These are phyloP conservation scores for Xylariales sp. DNA, from an alignment of 2,329 filamentous ascomycete genomes.

Conservation along the genomic window DNA sequence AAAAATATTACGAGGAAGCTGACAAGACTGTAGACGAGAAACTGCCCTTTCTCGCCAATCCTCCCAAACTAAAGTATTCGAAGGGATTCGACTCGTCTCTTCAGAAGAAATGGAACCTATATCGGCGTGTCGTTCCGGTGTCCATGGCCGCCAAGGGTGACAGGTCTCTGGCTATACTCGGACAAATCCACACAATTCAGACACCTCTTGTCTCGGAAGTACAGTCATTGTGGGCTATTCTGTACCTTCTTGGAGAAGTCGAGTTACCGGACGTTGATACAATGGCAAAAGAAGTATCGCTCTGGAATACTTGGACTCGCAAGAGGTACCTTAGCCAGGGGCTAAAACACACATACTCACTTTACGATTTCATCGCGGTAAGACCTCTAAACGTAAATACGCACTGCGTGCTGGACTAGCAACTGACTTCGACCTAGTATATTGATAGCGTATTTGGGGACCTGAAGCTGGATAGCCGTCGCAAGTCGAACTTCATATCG, in stretches of 20 bases:
- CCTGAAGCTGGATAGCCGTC: constrained; percentile 45
- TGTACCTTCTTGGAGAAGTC: constrained; percentile 48
- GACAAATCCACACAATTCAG: constrained; percentile 48
- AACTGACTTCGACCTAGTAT: constrained; percentile 41
- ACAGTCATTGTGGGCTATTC: constrained; percentile 50
- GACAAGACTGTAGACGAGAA: constrained; percentile 42
- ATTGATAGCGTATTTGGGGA: constrained; percentile 49
- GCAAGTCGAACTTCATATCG: constrained; percentile 48
- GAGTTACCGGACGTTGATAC: constrained; percentile 45
- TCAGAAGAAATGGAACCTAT: constrained; percentile 44
- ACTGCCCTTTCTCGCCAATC: constrained; percentile 43
- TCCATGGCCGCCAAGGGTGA: constrained; percentile 44
- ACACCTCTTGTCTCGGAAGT: constrained; percentile 49
- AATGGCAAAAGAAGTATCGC: constrained; percentile 49
- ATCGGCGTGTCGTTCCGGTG: constrained; percentile 39
- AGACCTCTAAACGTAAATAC: constrained; percentile 15
- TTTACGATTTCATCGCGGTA: constrained; percentile 50
- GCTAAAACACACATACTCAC: constrained; percentile 45
- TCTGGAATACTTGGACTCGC: constrained; percentile 51
- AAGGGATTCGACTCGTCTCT: constrained; percentile 34
- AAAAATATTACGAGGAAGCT: constrained; percentile 40
- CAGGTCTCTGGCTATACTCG: constrained; percentile 47
- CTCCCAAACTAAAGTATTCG: constrained; percentile 36
- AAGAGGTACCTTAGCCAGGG: constrained; percentile 50
- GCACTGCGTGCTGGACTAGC: not conserved